Base-by-base conservation (phyloP, 2,329 filamentous ascomycete species). In the Parastagonospora nodorum region DNA sequence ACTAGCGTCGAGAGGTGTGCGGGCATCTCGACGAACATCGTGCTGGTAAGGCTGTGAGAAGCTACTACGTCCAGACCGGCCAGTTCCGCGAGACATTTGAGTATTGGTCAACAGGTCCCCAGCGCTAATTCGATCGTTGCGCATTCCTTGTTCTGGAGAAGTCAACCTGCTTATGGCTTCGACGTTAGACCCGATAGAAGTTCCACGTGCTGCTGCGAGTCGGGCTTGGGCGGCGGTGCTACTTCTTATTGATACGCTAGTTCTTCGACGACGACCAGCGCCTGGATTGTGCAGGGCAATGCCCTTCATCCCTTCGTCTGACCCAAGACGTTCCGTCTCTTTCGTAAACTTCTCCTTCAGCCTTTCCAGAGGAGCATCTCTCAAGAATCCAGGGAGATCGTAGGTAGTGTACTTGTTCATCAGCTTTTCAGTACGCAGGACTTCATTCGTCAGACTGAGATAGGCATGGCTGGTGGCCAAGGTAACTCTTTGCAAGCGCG, bases 391-490 rank as follows among this genome's bases (percentile, higher is more conserved):
- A 1, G 95, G 94, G 38, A 99, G 78, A 67, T 97, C 92, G 66
- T 92, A 94, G 15, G 86, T 88, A 0, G 93, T 97, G 69, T 92
- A 97, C 60, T 89, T 90, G 70, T 94, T 88, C 89, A 99, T 96
- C 57, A 90, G 87, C 70, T 90, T 90, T 70, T 99, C 94, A 0
- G 92, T 97, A 42, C 92, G 88, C 10, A 99, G 75, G 0, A 99
- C 93, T 66, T 99, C 94, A 33, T 87, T 90, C 0, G 91, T 96
- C 36, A 99, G 75, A 1, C 95, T 94, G 12, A 99, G 84, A 66
- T 99, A 99, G 46, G 90, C 90, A 78, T 97, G 94, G 0, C 92
- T 94, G 9, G 95, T 97, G 0, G 92, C 89, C 45, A 99, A 84
- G 0, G 94, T 99, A 2, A 99, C 95, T 61, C 95, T 82, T 70